Base-by-base conservation (phyloP, 495 filamentous ascomycete species). In the Apodospora peruviana region DNA sequence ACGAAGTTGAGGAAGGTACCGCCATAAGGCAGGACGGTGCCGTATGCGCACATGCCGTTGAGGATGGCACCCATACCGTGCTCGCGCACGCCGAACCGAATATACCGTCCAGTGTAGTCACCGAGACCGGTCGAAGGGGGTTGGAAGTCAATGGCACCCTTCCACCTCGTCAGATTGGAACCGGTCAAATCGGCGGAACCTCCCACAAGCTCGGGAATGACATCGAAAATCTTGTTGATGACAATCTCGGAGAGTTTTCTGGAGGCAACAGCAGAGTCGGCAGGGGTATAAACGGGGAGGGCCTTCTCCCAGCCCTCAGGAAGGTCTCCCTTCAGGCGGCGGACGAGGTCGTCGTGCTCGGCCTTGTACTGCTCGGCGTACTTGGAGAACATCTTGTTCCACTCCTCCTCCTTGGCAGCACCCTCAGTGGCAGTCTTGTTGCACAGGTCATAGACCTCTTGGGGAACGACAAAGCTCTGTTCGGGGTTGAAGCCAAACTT, bases 1-100 rank as follows among this genome's bases (percentile, higher is more conserved):
- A 99, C 91, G 76, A 99, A 99, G 86, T 99, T 99, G 52, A 99
- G 77, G 85, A 99, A 99, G 60, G 91, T 96, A 69, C 93, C 93
- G 45, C 81, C 86, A 55, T 88, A 94, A 44, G 93, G 93, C 62
- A 99, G 86, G 64, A 95, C 75, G 61, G 88, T 95, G 55, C 93
- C 93, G 68, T 99, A 99, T 51, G 90, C 91, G 47, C 88, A 81
- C 47, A 99, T 80, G 73, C 93, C 93, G 78, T 99, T 99, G 85
- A 99, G 89, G 73, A 95, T 87, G 62, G 88, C 91, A 65, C 86
- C 93, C 93, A 99, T 96, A 66, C 76, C 87, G 72, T 96, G 91
- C 79, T 96, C 91, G 72, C 91, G 91, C 41, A 96, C 90, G 81
- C 91, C 91, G 72, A 91, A 96, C 69, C 91, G 88, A 68, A 99